phyloP scores from a whole-genome alignment of 495 filamentous ascomycete genomes.

The Neurospora discreta region DNA sequence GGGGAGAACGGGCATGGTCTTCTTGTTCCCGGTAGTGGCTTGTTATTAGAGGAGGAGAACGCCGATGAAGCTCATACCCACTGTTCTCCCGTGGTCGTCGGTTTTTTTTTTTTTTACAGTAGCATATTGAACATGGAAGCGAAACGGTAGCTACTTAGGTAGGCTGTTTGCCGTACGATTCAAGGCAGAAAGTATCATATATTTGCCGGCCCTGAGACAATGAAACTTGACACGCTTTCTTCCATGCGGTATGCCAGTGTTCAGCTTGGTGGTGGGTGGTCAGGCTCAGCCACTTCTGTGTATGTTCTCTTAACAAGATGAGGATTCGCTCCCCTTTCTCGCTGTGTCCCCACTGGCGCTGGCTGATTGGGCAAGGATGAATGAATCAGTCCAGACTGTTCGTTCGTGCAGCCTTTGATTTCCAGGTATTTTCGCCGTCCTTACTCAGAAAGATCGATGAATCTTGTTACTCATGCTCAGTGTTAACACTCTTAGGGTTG shows the following conservation, averaged over 20 bases:
- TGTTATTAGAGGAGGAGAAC: background rate
- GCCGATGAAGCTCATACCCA: background rate
- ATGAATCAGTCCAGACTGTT: background rate
- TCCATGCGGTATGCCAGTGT: background rate
- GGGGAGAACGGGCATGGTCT: background rate
- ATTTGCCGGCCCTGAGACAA: background rate
- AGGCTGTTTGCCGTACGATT: background rate
- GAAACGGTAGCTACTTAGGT: background rate
- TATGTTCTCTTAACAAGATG: background rate
- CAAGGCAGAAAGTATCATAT: background rate
- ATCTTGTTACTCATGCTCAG: background rate
- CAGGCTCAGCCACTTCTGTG: background rate
- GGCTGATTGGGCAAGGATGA: background rate
- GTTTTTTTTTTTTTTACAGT: background rate
- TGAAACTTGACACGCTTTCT: background rate
- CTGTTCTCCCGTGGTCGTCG: background rate
- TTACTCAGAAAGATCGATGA: too few species aligned
- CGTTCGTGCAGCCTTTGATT: background rate
- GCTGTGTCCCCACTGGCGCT: background rate
- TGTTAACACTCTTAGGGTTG: too few species aligned
- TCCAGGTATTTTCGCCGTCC: background rate
- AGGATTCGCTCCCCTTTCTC: background rate
- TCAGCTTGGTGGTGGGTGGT: background rate
- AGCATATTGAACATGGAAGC: background rate
- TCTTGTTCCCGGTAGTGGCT: background rate